Evolutionary conservation across 176 grass and related monocot genomes (phyloP), one percentile per base, ranked within the genome.

Genomic region (Phoenix roebelenii): DNA sequence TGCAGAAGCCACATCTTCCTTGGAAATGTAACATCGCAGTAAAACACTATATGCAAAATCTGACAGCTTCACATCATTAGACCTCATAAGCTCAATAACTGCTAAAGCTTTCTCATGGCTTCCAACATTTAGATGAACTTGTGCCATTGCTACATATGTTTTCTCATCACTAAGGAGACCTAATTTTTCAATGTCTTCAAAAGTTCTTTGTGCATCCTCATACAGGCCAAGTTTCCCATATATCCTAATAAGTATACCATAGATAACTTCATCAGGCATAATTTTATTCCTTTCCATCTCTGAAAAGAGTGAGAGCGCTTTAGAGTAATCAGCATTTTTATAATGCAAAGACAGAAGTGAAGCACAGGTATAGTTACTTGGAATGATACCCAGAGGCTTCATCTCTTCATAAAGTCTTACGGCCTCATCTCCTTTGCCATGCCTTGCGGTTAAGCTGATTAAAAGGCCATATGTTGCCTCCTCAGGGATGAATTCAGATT

Each of bases 331-430:
- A 55, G 71, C 75, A 61, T 77, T 85, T 67, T 96, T 96, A 54
- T 73, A 85, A 58, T 85, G 68, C 51, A 96, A 18, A 48, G 80
- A 57, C 68, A 96, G 67, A 35, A 96, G 74, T 16, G 87, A 88
- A 50, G 92, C 92, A 67, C 81, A 90, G 16, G 87, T 91, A 77
- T 97, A 97, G 77, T 87, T 90, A 59, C 87, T 91, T 6, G 92
- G 92, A 22, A 75, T 20, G 73, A 88, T 85, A 32, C 64, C 72
- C 39, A 67, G 59, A 73, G 0, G 35, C 60, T 18, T 79, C 92
- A 97, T 97, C 61, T 91, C 73, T 57, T 88, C 78, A 64, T 91
- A 83, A 63, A 97, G 72, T 63, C 10, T 28, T 59, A 97, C 60
- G 39, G 80, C 80, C 9, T 90, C 58, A 55, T 88, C 86, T 52